phyloP scores from a whole-genome alignment of 352 stramenopile genomes.

The Globisporangium nagaii region DNA sequence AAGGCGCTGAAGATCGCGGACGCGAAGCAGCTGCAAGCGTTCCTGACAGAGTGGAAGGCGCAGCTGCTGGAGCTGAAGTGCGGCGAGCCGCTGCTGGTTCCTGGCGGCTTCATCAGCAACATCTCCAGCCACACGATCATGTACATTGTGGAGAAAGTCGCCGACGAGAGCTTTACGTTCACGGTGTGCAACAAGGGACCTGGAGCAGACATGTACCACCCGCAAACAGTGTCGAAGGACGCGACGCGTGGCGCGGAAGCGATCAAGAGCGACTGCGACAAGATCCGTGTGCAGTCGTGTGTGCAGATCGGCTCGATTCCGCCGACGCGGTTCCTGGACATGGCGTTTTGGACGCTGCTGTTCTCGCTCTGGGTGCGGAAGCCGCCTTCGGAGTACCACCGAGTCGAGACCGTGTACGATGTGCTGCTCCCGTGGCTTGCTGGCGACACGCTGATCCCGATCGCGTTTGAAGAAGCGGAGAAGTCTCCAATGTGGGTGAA shows the following conservation, averaged over 20 bases:
- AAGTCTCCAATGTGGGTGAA: conserved; percentile 22
- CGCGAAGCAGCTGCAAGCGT: conserved; percentile 54
- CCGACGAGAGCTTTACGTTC: conserved; percentile 58
- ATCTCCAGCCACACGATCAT: conserved; percentile 69
- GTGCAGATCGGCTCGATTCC: conserved; percentile 66
- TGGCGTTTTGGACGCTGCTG: conserved; percentile 80
- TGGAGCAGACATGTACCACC: conserved; percentile 82
- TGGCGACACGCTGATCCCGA: conserved; percentile 60
- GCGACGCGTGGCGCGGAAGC: conserved; percentile 3
- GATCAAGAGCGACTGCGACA: conserved; percentile 25
- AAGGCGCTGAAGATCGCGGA: conserved; percentile 58
- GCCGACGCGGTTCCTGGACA: conserved; percentile 61
- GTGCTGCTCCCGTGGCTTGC: conserved; percentile 86
- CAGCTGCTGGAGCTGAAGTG: conserved; percentile 36
- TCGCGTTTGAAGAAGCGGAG: conserved; percentile 43
- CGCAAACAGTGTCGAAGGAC: conserved; percentile 21
- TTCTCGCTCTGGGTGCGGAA: conserved; percentile 85
- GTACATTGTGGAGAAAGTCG: conserved; percentile 76
- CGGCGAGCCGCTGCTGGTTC: conserved; percentile 50
- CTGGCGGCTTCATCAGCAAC: conserved; percentile 77
- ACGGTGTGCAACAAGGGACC: conserved; percentile 88
- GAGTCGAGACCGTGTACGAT: conserved; percentile 86
- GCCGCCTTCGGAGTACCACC: conserved; percentile 82
- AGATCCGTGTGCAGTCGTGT: conserved; percentile 77
- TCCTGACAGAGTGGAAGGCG: conserved; percentile 67